Evolutionary conservation across 2,329 filamentous ascomycete species (phyloP).

Genomic region (Cyphellophora attinorum): DNA sequence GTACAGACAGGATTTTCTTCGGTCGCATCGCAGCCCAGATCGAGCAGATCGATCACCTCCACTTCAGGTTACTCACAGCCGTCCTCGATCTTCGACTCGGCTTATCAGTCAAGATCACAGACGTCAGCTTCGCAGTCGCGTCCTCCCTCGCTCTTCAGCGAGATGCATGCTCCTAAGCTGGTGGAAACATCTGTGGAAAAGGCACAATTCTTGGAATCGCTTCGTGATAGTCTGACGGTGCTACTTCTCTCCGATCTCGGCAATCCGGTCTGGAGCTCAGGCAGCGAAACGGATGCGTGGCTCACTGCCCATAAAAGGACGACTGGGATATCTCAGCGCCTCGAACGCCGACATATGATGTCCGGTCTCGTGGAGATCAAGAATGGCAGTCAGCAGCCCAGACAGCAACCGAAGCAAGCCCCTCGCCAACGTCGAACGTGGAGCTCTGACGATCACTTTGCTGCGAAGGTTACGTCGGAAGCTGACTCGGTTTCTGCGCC

Average conservation of each 20-base stretch:
- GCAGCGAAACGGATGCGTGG: constrained; percentile 89
- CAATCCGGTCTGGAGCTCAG: constrained; percentile 72
- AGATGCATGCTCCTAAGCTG: constrained; percentile 5
- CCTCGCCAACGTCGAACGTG: not conserved
- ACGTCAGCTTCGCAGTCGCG: constrained; percentile 24
- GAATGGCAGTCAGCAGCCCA: not conserved
- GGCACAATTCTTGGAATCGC: constrained; percentile 63
- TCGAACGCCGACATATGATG: constrained; percentile 19
- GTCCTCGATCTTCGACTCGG: constrained; percentile 27
- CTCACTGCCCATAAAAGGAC: constrained; percentile 55
- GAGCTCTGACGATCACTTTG: not conserved
- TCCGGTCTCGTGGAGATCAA: constrained; percentile 22
- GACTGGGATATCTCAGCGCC: constrained; percentile 44
- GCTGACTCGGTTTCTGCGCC: not conserved
- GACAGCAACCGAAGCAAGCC: not conserved
- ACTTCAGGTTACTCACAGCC: constrained; percentile 12
- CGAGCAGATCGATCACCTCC: not conserved
- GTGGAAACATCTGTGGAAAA: constrained; percentile 61
- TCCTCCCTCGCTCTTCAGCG: constrained; percentile 21
- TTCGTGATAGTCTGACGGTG: constrained; percentile 72
- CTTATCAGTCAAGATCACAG: constrained; percentile 24
- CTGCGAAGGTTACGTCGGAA: not conserved
- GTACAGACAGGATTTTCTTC: constrained; percentile 82
- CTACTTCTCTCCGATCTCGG: constrained; percentile 83
- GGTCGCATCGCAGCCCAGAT: constrained; percentile 40